Percentiles rank a stretch among this genome's conserved stretches.
phyloP scores from a whole-genome alignment of 495 filamentous ascomycete species.

The Xylaria intraflava region DNA sequence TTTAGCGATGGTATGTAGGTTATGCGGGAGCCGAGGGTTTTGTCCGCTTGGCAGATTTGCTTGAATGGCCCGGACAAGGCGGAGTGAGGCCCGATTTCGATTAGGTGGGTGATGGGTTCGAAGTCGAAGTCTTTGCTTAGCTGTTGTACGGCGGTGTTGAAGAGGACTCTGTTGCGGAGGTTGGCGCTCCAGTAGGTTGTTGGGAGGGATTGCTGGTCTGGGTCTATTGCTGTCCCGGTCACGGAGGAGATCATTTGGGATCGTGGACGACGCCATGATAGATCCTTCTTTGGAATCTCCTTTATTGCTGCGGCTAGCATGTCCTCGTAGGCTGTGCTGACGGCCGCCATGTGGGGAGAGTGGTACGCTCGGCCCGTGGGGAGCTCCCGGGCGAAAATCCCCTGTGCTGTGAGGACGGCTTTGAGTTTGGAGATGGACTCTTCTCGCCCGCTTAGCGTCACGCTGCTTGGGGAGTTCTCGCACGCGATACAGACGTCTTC shows the following conservation, averaged over 20 bases:
- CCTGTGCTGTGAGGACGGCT: constrained; percentile 20
- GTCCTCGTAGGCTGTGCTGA: constrained; percentile 29
- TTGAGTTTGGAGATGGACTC: constrained; percentile 27
- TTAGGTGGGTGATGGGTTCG: constrained; percentile 5
- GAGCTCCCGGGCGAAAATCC: constrained; percentile 35
- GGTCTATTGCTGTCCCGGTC: constrained; percentile 15
- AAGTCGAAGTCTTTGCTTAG: constrained; percentile 8
- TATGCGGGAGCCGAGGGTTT: constrained; percentile 11
- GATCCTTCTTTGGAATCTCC: constrained; percentile 12
- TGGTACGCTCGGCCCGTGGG: constrained; percentile 46
- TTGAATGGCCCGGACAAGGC: constrained; percentile 44
- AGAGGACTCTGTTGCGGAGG: constrained; percentile 40
- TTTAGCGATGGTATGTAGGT: constrained; percentile 33
- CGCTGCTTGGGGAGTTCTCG: constrained; percentile 36
- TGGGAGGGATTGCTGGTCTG: background rate
- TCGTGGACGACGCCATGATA: constrained; percentile 14
- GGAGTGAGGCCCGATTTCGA: constrained; percentile 54
- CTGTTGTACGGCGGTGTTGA: constrained; percentile 30
- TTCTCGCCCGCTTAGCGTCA: constrained; percentile 39
- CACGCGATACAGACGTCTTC: constrained; percentile 34
- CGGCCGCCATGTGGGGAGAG: constrained; percentile 39
- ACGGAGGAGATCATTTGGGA: constrained; percentile 32
- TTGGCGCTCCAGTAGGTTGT: constrained; percentile 41
- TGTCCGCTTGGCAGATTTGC: constrained; percentile 28
- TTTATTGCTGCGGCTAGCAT: constrained; percentile 17